Evolutionary conservation across 2,329 filamentous ascomycete genomes (phyloP).

Genomic region (Orbilia oligospora): DNA sequence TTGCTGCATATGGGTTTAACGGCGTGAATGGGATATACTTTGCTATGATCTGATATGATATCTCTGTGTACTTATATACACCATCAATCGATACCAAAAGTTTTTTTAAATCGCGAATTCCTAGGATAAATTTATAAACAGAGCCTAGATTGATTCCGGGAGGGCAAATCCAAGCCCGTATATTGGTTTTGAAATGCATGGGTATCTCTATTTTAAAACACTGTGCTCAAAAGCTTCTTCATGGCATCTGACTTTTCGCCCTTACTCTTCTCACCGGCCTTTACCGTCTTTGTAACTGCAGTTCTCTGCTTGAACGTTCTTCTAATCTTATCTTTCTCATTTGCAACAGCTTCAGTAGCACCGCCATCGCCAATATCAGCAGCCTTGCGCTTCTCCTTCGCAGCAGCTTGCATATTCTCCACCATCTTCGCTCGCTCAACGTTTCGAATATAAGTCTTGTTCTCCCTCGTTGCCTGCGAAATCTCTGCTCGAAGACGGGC

Average conservation of each 20-base stretch:
- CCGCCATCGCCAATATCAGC: constrained; percentile 66
- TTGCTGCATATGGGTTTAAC: constrained; percentile 28
- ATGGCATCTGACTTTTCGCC: constrained; percentile 72
- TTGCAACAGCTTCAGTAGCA: constrained; percentile 51
- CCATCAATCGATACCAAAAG: constrained; percentile 55
- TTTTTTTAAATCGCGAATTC: not conserved
- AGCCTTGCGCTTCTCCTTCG: constrained; percentile 71
- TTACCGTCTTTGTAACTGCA: constrained; percentile 71
- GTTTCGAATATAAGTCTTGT: constrained; percentile 84
- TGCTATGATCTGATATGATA: constrained; percentile 30
- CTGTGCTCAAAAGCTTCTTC: constrained; percentile 75
- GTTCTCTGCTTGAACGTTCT: constrained; percentile 78
- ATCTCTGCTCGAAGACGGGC: constrained; percentile 84
- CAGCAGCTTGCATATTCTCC: constrained; percentile 75
- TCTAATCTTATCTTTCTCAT: constrained; percentile 66
- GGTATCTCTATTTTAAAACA: constrained; percentile 70
- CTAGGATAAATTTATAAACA: not conserved
- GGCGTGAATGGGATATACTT: constrained; percentile 46
- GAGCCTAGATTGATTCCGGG: not conserved
- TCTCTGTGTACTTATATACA: constrained; percentile 40
- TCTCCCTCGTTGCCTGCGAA: constrained; percentile 80
- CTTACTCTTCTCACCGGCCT: constrained; percentile 62
- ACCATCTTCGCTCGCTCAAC: constrained; percentile 85
- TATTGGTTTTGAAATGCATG: constrained; percentile 4
- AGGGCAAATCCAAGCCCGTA: not conserved